Evolutionary conservation across 306 rosid genomes (phyloP), one percentile per base, ranked within the genome.

Genomic region (Oemleria cerasiformis): DNA sequence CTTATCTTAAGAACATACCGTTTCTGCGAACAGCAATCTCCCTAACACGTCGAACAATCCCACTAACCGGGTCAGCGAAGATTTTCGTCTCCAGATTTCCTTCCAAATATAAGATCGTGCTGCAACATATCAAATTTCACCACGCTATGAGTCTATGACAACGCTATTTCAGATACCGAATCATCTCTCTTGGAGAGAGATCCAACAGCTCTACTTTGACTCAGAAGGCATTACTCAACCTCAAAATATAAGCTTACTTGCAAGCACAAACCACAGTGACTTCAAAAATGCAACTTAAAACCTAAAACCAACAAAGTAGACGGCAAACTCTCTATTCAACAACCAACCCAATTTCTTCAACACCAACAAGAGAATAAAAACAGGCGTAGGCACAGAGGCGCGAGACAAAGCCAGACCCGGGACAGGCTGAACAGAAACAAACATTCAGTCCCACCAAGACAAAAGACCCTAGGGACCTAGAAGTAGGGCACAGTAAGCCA

Each of bases 81-180:
- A 91, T 67, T 78, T 91, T 94, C 10, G 90, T 82, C 86, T 94
- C 99, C 13, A 94, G 78, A 73, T 94, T 89, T 38, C 99, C 99
- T 65, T 94, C 99, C 50, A 94, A 56, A 62, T 94, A 94, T 39
- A 94, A 56, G 54, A 88, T 68, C 6, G 99, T 83, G 56, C 98
- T 92, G 75, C 81, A 79, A 78, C 3, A 38, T 56, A 43, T 38
- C 72, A 65, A 70, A 53, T 41, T 47, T 63, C 23, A 67, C 47
- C 19, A 38, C 0, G 43, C 47, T 9, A 80, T 55, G 36, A 30
- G 36, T 30, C 36, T 30, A 30, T 2, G 36, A 30, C 36, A 30
- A 30, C 2, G 36, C 36, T 30, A 30, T 30, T 30, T 30, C 3
- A 1, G 36, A 30, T 30, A 30, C 36, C n/a, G n/a, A n/a, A n/a